Percentiles rank a stretch among this genome's conserved stretches.
These are phyloP conservation scores for Exophiala aquamarina DNA, from an alignment of 2,329 filamentous ascomycete species.

Conservation along the genomic window DNA sequence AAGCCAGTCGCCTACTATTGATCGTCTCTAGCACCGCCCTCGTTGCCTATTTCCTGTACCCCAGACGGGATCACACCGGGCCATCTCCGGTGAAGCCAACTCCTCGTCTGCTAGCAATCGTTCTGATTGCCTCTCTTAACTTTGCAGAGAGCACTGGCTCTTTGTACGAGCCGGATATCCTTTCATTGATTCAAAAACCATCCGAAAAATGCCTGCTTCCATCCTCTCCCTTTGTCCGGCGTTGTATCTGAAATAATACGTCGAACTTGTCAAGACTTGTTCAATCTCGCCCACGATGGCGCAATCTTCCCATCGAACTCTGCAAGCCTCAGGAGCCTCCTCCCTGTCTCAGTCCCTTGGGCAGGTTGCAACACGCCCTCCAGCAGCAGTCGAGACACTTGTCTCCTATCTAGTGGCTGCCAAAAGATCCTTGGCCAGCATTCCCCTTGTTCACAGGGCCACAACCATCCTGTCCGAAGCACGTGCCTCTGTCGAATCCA, in stretches of 20 bases:
- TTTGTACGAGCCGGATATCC: no score
- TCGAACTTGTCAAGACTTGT: conserved; percentile 2
- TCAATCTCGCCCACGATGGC: conserved; percentile 22
- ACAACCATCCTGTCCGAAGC: conserved; percentile 81
- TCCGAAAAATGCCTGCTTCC: no score
- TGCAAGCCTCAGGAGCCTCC: conserved; percentile 16
- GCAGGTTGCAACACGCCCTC: conserved; percentile 3
- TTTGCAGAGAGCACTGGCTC: no score
- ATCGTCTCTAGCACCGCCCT: background rate
- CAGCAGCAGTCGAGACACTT: conserved; percentile 63
- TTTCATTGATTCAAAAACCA: no score
- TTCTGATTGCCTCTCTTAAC: no score
- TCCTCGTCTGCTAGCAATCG: background rate
- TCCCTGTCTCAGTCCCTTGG: conserved; percentile 20
- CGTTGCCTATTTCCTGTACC: background rate
- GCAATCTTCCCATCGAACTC: conserved; percentile 21
- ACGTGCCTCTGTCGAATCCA: conserved; percentile 73
- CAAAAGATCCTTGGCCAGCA: conserved; percentile 82
- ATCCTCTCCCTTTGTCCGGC: background rate
- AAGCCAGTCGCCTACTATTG: no score
- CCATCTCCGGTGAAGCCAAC: background rate
- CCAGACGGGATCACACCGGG: conserved; percentile 2
- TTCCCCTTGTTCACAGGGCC: conserved; percentile 78
- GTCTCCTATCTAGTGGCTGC: conserved; percentile 82
- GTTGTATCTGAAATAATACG: background rate